Percentiles rank a stretch among this genome's conserved stretches.
Evolutionary conservation across 73 alveolate genomes (phyloP).

Genomic region (Paramecium pentaurelia): DNA sequence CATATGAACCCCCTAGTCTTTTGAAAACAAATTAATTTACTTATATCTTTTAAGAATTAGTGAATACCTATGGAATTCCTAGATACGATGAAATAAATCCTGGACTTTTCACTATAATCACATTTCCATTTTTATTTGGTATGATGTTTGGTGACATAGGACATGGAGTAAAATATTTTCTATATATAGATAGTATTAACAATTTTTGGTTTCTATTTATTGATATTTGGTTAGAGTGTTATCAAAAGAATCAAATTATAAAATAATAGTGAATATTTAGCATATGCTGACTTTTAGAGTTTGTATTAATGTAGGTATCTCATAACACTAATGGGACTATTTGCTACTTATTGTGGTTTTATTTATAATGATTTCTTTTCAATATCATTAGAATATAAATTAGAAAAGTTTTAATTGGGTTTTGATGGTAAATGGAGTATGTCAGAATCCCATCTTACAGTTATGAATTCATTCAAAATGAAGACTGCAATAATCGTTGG

Average conservation of each 20-base stretch:
- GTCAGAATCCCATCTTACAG: slow-evolving; percentile 80
- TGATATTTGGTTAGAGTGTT: not conserved
- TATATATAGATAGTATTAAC: slow-evolving; percentile 54
- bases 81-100: slow-evolving; percentile 97
- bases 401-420: slow-evolving; percentile 86
- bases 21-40: slow-evolving; percentile 88
- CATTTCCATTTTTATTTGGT: slow-evolving; percentile 98
- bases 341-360: slow-evolving; percentile 90
- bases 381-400: slow-evolving; percentile 75
- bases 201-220: slow-evolving; percentile 65
- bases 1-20: slow-evolving; percentile 57
- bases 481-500: slow-evolving; percentile 95
- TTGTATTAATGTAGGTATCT: slow-evolving; percentile 74
- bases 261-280: slow-evolving; percentile 58
- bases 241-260: not conserved
- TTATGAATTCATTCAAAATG: slow-evolving; percentile 95
- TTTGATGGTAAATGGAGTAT: slow-evolving; percentile 96
- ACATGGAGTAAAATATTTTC: slow-evolving; percentile 80
- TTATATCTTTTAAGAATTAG: slow-evolving; percentile 87
- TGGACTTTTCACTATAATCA: slow-evolving; percentile 85
- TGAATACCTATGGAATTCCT: slow-evolving; percentile 96
- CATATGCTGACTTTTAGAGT: slow-evolving; percentile 31
- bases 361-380: slow-evolving; percentile 91
- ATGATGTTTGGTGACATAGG: slow-evolving; percentile 99
- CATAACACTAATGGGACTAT: slow-evolving; percentile 88